phyloP scores from a whole-genome alignment of 2,329 filamentous ascomycete genomes.

The Didymella arachidicola region DNA sequence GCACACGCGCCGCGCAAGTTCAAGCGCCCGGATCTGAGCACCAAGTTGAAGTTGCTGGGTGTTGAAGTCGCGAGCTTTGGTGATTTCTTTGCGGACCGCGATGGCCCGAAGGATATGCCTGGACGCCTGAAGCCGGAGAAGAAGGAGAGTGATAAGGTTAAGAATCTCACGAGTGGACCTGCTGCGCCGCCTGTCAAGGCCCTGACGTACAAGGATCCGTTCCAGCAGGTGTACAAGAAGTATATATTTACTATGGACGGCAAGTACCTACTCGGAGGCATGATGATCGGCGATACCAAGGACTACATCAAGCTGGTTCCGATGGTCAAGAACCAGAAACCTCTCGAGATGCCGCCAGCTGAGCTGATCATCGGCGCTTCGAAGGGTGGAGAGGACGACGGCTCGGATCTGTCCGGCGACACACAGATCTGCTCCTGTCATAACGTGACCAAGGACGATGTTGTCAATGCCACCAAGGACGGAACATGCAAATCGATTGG shows the following conservation, averaged over 20 bases:
- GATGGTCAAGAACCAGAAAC: conserved; percentile 84
- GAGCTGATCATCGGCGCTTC: conserved; percentile 83
- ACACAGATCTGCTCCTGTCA: conserved; percentile 93
- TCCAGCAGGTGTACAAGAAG: conserved; percentile 89
- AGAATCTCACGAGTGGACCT: conserved; percentile 63
- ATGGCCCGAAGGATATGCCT: conserved; percentile 80
- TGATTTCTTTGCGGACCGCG: conserved; percentile 89
- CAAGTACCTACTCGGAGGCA: conserved; percentile 89
- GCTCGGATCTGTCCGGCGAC: conserved; percentile 81
- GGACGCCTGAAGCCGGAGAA: conserved; percentile 59
- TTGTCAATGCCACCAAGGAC: conserved; percentile 75
- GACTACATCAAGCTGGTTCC: conserved; percentile 91
- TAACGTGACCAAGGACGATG: conserved; percentile 86
- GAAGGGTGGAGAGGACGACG: conserved; percentile 73
- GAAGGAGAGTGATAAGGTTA: conserved; percentile 57
- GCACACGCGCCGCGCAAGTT: conserved; percentile 74
- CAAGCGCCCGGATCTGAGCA: conserved; percentile 85
- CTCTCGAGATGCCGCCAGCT: conserved; percentile 77
- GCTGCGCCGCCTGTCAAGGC: conserved; percentile 75
- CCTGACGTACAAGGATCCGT: conserved; percentile 87
- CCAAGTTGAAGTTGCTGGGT: conserved; percentile 86
- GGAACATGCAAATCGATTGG: conserved; percentile 82
- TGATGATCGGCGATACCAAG: conserved; percentile 94
- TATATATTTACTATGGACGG: conserved; percentile 90
- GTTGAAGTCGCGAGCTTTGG: conserved; percentile 94